Base-by-base conservation (phyloP, 345 rosid species). In the Sisymbrium irio region DNA sequence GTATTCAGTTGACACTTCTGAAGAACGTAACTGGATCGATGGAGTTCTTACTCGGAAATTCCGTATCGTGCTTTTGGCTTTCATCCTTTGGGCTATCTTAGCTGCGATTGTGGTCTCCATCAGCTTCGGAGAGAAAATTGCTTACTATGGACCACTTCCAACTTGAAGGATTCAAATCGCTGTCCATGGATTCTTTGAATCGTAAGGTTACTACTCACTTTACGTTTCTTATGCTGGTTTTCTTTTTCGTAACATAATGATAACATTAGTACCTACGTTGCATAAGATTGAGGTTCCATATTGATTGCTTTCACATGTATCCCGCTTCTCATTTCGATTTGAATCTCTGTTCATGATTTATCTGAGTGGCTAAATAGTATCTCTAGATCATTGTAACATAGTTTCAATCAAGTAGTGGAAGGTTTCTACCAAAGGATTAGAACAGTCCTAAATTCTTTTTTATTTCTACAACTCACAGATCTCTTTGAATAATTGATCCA, bases 71-170 rank as follows among this genome's bases (percentile, higher is more conserved):
- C 47, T 65, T 25, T 59, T 65, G 51, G 54, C 50, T 71, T 25
- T 71, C 58, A 14, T 65, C 14, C 28, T 77, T 58, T 77, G 77
- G 80, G 73, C 55, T 51, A 28, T 65, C 67, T 32, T 71, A 50
- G 80, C 68, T 49, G 47, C 61, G 36, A 25, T 65, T 50, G 50
- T 71, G 51, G 64, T 77, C 58, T 65, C 37, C 57, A 18, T 59
- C 56, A 17, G 42, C 42, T 77, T 73, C 22, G 64, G 63, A 72
- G 58, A 56, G 32, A 33, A 71, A 42, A 44, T 9, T 71, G 7
- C 73, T 58, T 71, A 65, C 72, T 13, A 53, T 65, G 80, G 80
- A 37, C 77, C 73, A 58, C 44, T 71, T 15, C 80, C 80, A 58
- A 77, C 77, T 51, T 72, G 69, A 71, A 36, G 61, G 14, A 19